Conservation (phyloP, 139 green algal species). For the Astrephomene gubernaculifera region DNA sequence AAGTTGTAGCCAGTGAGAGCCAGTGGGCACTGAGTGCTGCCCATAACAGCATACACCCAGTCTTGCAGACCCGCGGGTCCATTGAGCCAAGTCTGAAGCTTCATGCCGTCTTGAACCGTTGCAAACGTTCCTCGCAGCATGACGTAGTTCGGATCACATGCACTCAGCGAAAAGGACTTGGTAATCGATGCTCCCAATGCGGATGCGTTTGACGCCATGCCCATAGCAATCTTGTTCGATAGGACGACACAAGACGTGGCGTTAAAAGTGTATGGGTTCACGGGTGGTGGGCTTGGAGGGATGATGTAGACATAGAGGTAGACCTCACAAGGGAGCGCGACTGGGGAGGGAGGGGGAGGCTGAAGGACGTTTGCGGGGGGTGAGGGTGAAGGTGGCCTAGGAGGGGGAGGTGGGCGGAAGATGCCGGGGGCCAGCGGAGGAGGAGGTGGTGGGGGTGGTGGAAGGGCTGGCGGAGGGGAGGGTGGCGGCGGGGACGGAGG, state of each 20-base stretch:
- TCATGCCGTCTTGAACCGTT: neutral
- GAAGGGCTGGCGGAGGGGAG: neutral
- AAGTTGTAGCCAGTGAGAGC: neutral
- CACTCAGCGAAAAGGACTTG: neutral
- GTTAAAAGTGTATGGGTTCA: neutral
- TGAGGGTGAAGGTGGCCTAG: neutral
- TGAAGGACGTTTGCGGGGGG: neutral
- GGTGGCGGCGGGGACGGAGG: neutral
- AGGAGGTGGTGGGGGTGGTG: neutral
- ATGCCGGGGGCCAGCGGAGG: neutral
- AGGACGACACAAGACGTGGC: neutral
- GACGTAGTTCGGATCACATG: neutral
- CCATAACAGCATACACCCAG: neutral
- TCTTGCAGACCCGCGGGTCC: neutral
- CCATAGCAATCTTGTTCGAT: neutral
- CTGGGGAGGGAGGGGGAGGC: neutral
- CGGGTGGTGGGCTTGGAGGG: neutral
- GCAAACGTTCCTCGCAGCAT: constrained; percentile 1
- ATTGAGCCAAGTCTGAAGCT: neutral
- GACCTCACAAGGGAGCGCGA: neutral
- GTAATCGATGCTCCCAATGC: neutral
- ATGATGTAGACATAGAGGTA: constrained; percentile 1
- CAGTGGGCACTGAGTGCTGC: neutral
- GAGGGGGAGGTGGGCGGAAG: neutral
- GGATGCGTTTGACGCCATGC: neutral